Evolutionary conservation across 2,329 filamentous ascomycete genomes (phyloP).

Genomic region (Colletotrichum endophyticum): DNA sequence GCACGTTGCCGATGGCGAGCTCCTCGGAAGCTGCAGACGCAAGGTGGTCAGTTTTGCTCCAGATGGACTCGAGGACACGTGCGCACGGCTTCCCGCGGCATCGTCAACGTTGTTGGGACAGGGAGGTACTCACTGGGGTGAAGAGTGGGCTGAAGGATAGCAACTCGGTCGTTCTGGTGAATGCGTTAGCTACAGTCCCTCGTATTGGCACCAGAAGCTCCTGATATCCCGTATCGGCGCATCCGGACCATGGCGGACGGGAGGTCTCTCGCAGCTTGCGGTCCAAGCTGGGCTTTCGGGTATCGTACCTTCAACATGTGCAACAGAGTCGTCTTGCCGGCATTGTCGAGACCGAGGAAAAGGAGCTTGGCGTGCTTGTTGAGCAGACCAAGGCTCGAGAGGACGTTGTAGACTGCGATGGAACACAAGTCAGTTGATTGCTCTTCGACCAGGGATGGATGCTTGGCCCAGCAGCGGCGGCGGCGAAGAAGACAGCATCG

Average conservation of each 20-base stretch:
- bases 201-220: constrained; percentile 26
- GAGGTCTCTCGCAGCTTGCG: not conserved
- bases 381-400: constrained; percentile 84
- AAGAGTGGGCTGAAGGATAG: constrained; percentile 87
- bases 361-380: constrained; percentile 97
- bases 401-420: constrained; percentile 77
- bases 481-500: constrained; percentile 15
- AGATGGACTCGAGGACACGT: constrained; percentile 25
- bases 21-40: constrained; percentile 76
- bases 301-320: constrained; percentile 89
- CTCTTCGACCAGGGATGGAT: constrained; percentile 1
- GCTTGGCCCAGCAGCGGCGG: constrained; percentile 22
- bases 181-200: not conserved
- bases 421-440: constrained; percentile 30
- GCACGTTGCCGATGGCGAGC: constrained; percentile 89
- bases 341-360: constrained; percentile 92
- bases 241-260: not conserved
- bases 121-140: constrained; percentile 75
- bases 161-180: constrained; percentile 84
- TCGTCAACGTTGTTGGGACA: not conserved
- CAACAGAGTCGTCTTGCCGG: constrained; percentile 90
- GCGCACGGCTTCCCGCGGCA: constrained; percentile 8
- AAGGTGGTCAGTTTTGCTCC: constrained; percentile 15
- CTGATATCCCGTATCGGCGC: not conserved
- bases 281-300: not conserved